Base-by-base conservation (phyloP, 495 filamentous ascomycete species). In the Hypoxylon lienhwacheense region DNA sequence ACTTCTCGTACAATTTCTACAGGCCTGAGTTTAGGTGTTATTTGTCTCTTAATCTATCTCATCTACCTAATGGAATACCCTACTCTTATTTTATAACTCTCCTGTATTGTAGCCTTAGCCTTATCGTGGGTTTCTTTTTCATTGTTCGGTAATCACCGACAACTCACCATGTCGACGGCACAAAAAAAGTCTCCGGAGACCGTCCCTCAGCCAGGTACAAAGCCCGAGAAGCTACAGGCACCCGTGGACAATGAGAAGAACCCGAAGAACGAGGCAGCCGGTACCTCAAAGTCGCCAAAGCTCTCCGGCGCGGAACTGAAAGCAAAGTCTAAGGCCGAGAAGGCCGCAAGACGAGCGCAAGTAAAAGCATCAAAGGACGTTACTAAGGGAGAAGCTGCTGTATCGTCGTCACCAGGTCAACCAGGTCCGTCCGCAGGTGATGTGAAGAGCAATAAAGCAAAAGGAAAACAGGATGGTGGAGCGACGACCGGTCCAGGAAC, bases 281-380 rank as follows among this genome's bases (percentile, higher is more conserved):
- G 52, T 16, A 16, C 53, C 7, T 35, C 66, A 6, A 61, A 61
- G 36, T 51, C 60, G 16, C 42, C 68, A 41, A 70, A 89, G 48
- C 75, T 82, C 43, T 82, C 83, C 1, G 75, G 77, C 7, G 85
- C 83, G 5, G 86, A 91, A 64, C 61, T 89, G 63, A 93, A 92
- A 64, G 87, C 86, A 42, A 79, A 81, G 67, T 81, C 83, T 41
- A 90, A 92, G 66, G 88, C 83, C 7, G 88, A 93, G 59, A 91
- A 91, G 66, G 80, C 81, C 40, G 87, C 86, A 22, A 77, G 85
- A 49, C 79, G 90, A 64, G 87, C 82, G 15, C 77, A 84, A 64
- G 79, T 68, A 64, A 80, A 83, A 71, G 72, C 72, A 57, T 63
- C 78, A 69, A 59, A 73, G 66, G 66, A 70, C 42, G 47, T 59